These are phyloP conservation scores for Pulveroboletus ravenelii DNA, from an alignment of 768 basidiomycete genomes.

Conservation along the genomic window DNA sequence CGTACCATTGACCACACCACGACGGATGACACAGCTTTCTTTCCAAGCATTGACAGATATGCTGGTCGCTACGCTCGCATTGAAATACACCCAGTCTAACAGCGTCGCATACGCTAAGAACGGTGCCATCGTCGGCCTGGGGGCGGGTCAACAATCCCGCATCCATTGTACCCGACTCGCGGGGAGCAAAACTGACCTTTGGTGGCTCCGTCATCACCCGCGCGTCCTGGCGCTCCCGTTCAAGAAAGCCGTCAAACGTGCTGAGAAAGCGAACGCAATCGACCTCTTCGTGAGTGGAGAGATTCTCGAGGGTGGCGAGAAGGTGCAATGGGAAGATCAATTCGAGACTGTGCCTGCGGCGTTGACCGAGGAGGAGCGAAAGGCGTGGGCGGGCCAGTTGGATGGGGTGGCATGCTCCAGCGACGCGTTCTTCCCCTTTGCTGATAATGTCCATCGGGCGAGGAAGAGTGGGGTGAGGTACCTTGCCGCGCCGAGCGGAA, in stretches of 20 bases:
- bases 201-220: slow-evolving; percentile 98
- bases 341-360: slow-evolving; percentile 71
- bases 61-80: slow-evolving; percentile 90
- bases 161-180: slow-evolving; percentile 99
- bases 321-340: slow-evolving; percentile 82
- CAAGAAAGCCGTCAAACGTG: slow-evolving; percentile 96
- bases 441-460: slow-evolving; percentile 95
- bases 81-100: slow-evolving; percentile 99
- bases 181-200: slow-evolving; percentile 95
- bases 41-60: slow-evolving; percentile 78
- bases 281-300: slow-evolving; percentile 94
- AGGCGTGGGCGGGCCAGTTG: slow-evolving; percentile 67
- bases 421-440: slow-evolving; percentile 99
- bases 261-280: slow-evolving; percentile 98
- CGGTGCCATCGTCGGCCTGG: slow-evolving; percentile 91
- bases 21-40: slow-evolving; percentile 52
- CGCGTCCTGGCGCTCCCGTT: slow-evolving; percentile 89
- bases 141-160: slow-evolving; percentile 97
- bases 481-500: slow-evolving; percentile 87
- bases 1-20: not conserved
- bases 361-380: slow-evolving; percentile 65
- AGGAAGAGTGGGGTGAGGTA: slow-evolving; percentile 89
- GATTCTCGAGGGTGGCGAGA: slow-evolving; percentile 82
- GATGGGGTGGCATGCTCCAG: slow-evolving; percentile 89
- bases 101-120: slow-evolving; percentile 92